These are phyloP conservation scores for Pythium oligandrum DNA, from an alignment of 352 stramenopile species.

Conservation along the genomic window DNA sequence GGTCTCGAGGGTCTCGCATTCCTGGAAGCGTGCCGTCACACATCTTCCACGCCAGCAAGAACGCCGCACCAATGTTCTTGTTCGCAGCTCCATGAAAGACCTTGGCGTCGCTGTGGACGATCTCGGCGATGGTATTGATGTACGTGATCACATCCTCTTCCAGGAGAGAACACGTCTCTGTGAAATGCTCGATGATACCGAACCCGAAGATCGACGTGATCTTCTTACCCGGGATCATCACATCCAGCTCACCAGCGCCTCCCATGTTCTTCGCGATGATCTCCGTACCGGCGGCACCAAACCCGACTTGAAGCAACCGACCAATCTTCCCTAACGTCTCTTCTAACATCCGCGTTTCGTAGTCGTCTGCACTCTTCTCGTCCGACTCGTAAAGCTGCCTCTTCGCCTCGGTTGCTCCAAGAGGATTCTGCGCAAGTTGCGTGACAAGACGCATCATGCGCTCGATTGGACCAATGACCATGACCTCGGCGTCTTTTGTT, in stretches of 20 bases:
- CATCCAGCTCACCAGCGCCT: constrained; percentile 89
- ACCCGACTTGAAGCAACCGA: constrained; percentile 94
- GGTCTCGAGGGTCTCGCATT: constrained; percentile 78
- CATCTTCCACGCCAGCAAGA: constrained; percentile 96
- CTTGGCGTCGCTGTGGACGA: constrained; percentile 94
- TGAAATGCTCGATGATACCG: constrained; percentile 95
- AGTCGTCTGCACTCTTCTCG: constrained; percentile 72
- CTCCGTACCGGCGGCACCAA: constrained; percentile 94
- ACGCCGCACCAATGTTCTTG: constrained; percentile 95
- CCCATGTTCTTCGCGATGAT: constrained; percentile 99
- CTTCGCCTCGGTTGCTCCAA: constrained; percentile 64
- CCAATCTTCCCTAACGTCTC: constrained; percentile 94
- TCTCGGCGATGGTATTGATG: constrained; percentile 96
- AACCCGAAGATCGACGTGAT: constrained; percentile 97
- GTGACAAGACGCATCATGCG: constrained; percentile 90
- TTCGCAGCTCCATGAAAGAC: constrained; percentile 93
- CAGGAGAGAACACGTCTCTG: constrained; percentile 88
- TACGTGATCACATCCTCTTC: constrained; percentile 96
- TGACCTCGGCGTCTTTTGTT: constrained; percentile 89
- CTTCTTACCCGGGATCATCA: constrained; percentile 96
- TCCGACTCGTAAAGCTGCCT: constrained; percentile 76
- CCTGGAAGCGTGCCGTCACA: constrained; percentile 85
- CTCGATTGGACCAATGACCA: constrained; percentile 97
- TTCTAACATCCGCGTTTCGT: constrained; percentile 96
- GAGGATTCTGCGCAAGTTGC: constrained; percentile 60